Base-by-base conservation (phyloP, 2,329 filamentous ascomycete species). In the Chaetothyriales sp. region DNA sequence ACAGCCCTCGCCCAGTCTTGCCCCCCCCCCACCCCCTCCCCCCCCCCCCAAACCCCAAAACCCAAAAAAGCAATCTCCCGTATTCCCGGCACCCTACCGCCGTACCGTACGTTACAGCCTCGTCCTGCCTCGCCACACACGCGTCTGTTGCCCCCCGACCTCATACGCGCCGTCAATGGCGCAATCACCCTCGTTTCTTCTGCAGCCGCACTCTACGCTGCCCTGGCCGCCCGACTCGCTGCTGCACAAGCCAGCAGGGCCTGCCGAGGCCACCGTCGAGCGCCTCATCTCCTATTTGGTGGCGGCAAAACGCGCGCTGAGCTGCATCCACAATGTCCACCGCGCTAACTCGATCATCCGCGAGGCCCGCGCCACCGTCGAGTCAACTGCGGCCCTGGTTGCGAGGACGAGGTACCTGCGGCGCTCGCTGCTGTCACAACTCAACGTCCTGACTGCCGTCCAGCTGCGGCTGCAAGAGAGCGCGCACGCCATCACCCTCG, bases 301-400 rank as follows among this genome's bases (percentile, higher is more conserved):
- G 43, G 83, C 85, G 28, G 86, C 90, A 7, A 95, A 95, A 66
- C 81, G 87, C 45, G 89, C 89, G 1, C 77, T 97, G 4, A 86
- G 85, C 15, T 88, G 88, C 9, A 89, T 94, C 66, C 80, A 76
- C 44, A 82, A 86, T 54, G 87, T 95, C 49, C 83, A 86, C 65
- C 85, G 86, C 54, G 89, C 89, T 58, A 89, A 92, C 64, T 85
- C 94, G 63, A 82, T 95, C 51, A 85, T 92, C 45, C 87, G 80
- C 18, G 74, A 79, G 13, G 87, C 89, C 4, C 83, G 88, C 33
- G 72, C 76, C 29, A 78, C 86, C 33, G 75, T 95, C 58, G 86
- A 94, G 64, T 84, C 92, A 60, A 83, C 82, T 47, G 82, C 87
- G 50, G 75, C 89, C 8, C 75, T 94, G 3, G 77, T 77, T 19